Evolutionary conservation across 2,329 filamentous ascomycete species (phyloP), one percentile per base, ranked within the genome.

Genomic region (Graphium sp.): DNA sequence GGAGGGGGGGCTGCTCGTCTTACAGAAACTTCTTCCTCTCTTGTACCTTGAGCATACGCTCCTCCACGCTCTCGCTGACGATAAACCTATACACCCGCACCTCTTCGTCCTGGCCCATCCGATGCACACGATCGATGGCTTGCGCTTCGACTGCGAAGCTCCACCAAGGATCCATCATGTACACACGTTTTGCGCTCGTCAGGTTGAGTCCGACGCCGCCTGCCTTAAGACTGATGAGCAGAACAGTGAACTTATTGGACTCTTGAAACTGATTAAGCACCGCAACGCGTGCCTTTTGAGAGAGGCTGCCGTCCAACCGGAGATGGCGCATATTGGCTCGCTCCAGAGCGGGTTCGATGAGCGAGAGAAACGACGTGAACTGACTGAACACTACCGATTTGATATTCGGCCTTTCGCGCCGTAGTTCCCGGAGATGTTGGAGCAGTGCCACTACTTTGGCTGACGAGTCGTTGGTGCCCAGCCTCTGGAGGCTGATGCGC

Each of bases 151-250:
- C 76, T 0, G 89, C 85, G 51, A 87, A 98, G 46, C 81, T 91
- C 89, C 89, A 98, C 89, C 89, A 98, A 0, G 89, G 89, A 50
- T 98, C 89, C 89, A 98, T 95, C 80, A 98, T 91, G 56, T 78
- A 98, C 5, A 98, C 91, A 30, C 81, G 63, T 37, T 76, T 82
- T 5, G 89, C 89, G 39, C 74, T 75, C 1, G 87, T 95, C 35
- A 98, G 53, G 45, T 98, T 98, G 24, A 98, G 60, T 0, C 89
- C 89, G 0, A 98, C 89, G 15, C 89, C 91, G 5, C 91, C 89
- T 0, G 91, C 89, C 13, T 83, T 68, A 32, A 98, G 58, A 41
- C 77, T 87, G 29, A 98, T 67, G 2, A 98, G 60, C 4, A 98
- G 58, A 2, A 98, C 69, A 3, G 67, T 68, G 15, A 82, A 81